Conservation (phyloP, 306 rosid genomes). For the Sicyos edulis region DNA sequence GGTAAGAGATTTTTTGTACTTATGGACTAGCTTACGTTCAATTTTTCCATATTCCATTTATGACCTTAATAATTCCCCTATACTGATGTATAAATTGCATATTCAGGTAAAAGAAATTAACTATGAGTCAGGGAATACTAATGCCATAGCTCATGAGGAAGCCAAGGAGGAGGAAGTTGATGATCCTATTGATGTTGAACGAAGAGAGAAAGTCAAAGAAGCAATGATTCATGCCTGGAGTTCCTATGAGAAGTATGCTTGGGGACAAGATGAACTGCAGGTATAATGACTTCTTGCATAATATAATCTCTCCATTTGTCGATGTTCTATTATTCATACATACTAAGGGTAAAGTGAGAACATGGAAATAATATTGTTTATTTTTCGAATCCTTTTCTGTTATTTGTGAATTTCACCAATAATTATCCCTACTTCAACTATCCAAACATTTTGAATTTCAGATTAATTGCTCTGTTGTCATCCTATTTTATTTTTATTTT, state of each 20-base stretch:
- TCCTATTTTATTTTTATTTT: conserved; percentile 1
- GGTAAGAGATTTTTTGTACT: conserved; percentile 44
- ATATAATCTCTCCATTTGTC: neutral
- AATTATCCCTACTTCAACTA: neutral
- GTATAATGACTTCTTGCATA: conserved; percentile 27
- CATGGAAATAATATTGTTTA: too few relatives aligned
- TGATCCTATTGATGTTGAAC: conserved; percentile 58
- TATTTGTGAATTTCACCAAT: neutral
- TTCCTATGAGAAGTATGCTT: conserved; percentile 89
- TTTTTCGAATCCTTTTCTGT: too few relatives aligned
- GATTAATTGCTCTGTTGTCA: neutral
- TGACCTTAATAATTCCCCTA: conserved; percentile 14
- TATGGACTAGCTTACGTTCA: neutral
- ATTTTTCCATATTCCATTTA: neutral
- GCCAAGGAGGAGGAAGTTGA: conserved; percentile 80
- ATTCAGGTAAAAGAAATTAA: conserved; percentile 65
- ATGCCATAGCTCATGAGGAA: conserved; percentile 25
- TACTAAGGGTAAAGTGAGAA: too few relatives aligned
- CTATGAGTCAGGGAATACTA: neutral
- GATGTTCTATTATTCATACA: neutral
- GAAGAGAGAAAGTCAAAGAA: conserved; percentile 87
- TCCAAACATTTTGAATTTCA: neutral
- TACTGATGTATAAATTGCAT: conserved; percentile 3
- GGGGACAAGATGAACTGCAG: conserved; percentile 99
- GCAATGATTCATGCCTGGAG: conserved; percentile 97